These are phyloP conservation scores for Babesia ovata DNA, from an alignment of 169 alveolate genomes.

Conservation along the genomic window DNA sequence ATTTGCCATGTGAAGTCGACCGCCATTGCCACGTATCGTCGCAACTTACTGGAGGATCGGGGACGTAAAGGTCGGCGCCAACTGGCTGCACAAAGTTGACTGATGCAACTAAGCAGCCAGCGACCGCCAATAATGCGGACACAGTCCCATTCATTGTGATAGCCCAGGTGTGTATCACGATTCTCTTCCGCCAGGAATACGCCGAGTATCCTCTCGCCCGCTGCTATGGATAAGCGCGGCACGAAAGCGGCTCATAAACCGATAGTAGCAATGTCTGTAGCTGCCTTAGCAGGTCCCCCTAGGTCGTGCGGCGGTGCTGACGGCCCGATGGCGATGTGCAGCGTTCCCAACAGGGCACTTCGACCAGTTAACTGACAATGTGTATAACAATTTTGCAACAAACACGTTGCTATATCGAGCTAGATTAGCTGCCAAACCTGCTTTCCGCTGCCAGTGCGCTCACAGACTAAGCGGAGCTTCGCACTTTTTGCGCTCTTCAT, in stretches of 20 bases:
- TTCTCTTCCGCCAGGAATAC: not conserved
- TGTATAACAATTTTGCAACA: too few species aligned
- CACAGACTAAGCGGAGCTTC: too few species aligned
- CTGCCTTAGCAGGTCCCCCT: too few species aligned
- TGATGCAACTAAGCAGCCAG: conserved; percentile 3
- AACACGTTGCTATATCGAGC: too few species aligned
- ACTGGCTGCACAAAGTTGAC: not conserved
- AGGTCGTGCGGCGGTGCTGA: too few species aligned
- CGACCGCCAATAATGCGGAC: conserved; percentile 5
- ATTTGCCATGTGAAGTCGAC: not conserved
- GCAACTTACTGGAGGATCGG: conserved; percentile 34
- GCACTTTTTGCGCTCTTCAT: too few species aligned
- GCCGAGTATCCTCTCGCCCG: conserved; percentile 7
- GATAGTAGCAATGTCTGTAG: too few species aligned
- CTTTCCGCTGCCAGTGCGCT: too few species aligned
- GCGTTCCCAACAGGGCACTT: too few species aligned
- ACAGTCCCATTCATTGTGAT: not conserved
- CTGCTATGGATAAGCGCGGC: not conserved
- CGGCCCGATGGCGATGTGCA: too few species aligned
- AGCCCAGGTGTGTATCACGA: conserved; percentile 20
- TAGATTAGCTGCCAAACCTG: too few species aligned
- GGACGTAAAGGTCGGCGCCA: conserved; percentile 8
- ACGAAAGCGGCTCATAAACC: not conserved
- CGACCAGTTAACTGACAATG: too few species aligned
- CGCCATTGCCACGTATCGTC: not conserved